Evolutionary conservation across 2,329 filamentous ascomycete species (phyloP).

Genomic region (Aaosphaeria arxii): DNA sequence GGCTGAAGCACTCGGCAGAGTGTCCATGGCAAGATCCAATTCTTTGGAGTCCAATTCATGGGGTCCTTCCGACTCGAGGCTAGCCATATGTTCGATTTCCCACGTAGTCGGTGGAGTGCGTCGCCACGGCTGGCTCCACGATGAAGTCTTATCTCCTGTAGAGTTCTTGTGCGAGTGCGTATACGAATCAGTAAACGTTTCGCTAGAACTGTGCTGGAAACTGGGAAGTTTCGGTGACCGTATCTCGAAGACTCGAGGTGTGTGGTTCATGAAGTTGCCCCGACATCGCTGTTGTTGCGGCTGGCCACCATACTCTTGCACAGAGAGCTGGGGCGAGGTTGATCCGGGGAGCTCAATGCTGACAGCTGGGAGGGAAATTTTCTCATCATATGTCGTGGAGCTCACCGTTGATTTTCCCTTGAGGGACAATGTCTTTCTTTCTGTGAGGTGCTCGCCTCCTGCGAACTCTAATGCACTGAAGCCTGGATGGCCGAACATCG

Average conservation of each 20-base stretch:
- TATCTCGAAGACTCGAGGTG: slow-evolving; percentile 27
- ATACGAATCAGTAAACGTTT: slow-evolving; percentile 8
- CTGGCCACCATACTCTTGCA: slow-evolving; percentile 7
- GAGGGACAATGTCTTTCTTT: slow-evolving; percentile 12
- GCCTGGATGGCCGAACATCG: slow-evolving; percentile 32
- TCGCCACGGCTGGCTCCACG: not conserved
- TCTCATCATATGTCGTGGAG: slow-evolving; percentile 10
- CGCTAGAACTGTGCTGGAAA: slow-evolving; percentile 13
- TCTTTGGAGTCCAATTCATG: not conserved
- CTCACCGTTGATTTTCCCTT: slow-evolving; percentile 16
- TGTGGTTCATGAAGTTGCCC: slow-evolving; percentile 34
- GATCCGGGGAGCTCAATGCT: slow-evolving; percentile 8
- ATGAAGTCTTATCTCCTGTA: not conserved
- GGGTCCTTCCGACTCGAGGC: not conserved
- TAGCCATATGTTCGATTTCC: not conserved
- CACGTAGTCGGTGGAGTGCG: not conserved
- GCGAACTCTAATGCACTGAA: slow-evolving; percentile 33
- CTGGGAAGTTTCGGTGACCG: slow-evolving; percentile 13
- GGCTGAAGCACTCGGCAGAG: not conserved
- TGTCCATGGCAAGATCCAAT: not conserved
- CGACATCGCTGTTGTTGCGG: slow-evolving; percentile 20
- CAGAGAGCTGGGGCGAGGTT: slow-evolving; percentile 3
- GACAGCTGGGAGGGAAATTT: not conserved
- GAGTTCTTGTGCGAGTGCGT: not conserved
- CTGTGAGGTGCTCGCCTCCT: slow-evolving; percentile 7